Conservation (phyloP, 148 eudicot genomes). For the Salicornia ramosissima region DNA sequence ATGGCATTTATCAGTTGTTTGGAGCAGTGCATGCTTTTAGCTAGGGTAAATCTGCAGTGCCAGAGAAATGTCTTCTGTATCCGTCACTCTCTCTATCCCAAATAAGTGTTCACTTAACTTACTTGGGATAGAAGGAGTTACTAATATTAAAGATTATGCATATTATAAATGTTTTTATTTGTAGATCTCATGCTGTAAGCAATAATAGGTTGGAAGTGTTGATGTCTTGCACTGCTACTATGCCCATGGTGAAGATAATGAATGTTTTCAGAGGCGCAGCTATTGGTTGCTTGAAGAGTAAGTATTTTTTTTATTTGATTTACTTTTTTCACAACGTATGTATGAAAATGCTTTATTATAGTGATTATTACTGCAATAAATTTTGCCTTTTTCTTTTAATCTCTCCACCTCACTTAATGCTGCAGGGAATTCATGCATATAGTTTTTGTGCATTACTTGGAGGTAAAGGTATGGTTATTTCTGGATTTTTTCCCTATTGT, state of each 20-base stretch:
- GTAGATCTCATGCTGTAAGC: conserved; percentile 19
- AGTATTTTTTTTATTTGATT: conserved; percentile 29
- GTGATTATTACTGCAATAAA: neutral
- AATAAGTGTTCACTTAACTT: too few relatives aligned
- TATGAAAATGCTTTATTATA: neutral
- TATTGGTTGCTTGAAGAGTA: conserved; percentile 69
- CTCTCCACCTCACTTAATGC: conserved; percentile 15
- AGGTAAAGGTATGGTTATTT: conserved; percentile 40
- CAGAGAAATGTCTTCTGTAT: neutral
- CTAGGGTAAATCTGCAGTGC: neutral
- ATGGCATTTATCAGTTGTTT: neutral
- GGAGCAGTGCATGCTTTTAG: neutral
- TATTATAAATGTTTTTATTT: neutral
- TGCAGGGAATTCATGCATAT: conserved; percentile 59
- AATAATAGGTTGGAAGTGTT: conserved; percentile 53
- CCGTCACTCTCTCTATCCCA: too few relatives aligned
- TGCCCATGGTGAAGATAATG: conserved; percentile 65
- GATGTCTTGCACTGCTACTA: conserved; percentile 62
- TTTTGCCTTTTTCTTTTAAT: conserved; percentile 2
- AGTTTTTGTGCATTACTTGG: conserved; percentile 63
- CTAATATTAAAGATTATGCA: neutral
- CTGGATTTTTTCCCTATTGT: neutral
- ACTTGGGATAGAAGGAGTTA: neutral
- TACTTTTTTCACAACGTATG: neutral
- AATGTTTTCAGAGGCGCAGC: conserved; percentile 57